A percentile compares a stretch with the other conserved stretches of the same genome.
phyloP scores from a whole-genome alignment of 2,329 filamentous ascomycete species.

The Macrophomina phaseolina region DNA sequence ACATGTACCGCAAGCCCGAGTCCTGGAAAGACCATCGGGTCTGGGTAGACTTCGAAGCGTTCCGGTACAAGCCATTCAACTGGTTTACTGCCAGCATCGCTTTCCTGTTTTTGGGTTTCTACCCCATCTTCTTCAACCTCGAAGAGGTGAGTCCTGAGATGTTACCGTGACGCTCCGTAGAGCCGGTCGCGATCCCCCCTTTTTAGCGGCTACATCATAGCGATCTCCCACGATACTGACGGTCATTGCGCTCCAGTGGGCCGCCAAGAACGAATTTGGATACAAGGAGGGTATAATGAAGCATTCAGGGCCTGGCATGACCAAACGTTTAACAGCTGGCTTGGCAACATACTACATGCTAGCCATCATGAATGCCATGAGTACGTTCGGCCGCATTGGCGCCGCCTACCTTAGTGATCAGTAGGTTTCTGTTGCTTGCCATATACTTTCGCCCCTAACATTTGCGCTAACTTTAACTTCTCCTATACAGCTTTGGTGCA shows the following conservation, averaged over 20 bases:
- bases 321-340: conserved; percentile 32
- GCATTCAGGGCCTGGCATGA: conserved; percentile 28
- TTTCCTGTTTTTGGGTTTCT: conserved; percentile 59
- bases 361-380: conserved; percentile 57
- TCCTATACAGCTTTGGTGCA: conserved; percentile 45
- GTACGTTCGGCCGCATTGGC: conserved; percentile 53
- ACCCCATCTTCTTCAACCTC: conserved; percentile 59
- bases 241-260: conserved; percentile 46
- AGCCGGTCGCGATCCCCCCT: background rate
- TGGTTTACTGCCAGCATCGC: conserved; percentile 54
- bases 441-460: background rate
- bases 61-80: conserved; percentile 49
- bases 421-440: conserved; percentile 27
- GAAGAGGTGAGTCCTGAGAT: conserved; percentile 48
- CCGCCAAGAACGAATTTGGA: conserved; percentile 50
- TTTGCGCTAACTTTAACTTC: background rate
- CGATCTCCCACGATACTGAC: background rate
- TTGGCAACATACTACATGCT: conserved; percentile 57
- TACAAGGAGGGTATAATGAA: conserved; percentile 38
- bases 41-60: conserved; percentile 53
- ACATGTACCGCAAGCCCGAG: conserved; percentile 46
- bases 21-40: conserved; percentile 46
- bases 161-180: background rate
- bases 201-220: background rate
- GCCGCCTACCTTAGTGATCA: conserved; percentile 54